These are phyloP conservation scores for Scheffersomyces segobiensis DNA, from an alignment of 1,139 yeast species.

Conservation along the genomic window DNA sequence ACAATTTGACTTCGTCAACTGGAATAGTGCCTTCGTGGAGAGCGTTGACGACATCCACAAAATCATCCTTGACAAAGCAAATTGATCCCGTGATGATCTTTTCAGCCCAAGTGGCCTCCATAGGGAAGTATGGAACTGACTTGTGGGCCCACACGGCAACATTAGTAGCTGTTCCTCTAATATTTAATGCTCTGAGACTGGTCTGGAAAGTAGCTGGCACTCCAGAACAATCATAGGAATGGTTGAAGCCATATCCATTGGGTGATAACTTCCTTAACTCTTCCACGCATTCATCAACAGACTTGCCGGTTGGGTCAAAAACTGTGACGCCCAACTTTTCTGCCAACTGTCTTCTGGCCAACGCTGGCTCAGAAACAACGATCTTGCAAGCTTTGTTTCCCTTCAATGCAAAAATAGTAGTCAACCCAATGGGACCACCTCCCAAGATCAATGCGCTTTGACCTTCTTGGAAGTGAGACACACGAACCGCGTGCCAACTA, in stretches of 20 bases:
- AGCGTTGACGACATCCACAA: conserved; percentile 34
- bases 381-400: conserved; percentile 56
- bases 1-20: conserved; percentile 21
- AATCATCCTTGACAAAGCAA: conserved; percentile 39
- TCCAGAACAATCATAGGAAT: conserved; percentile 52
- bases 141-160: conserved; percentile 58
- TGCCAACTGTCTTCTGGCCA: conserved; percentile 56
- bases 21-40: conserved; percentile 29
- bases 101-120: conserved; percentile 41
- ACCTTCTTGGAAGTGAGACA: conserved; percentile 45
- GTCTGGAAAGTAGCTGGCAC: conserved; percentile 45
- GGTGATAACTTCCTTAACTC: conserved; percentile 38
- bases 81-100: conserved; percentile 41
- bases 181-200: conserved; percentile 50
- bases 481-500: conserved; percentile 59
- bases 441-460: conserved; percentile 55
- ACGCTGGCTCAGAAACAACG: conserved; percentile 62
- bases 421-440: conserved; percentile 65
- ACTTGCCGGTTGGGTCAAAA: conserved; percentile 44
- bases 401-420: conserved; percentile 55
- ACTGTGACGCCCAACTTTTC: conserved; percentile 48
- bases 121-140: conserved; percentile 34
- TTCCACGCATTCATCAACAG: conserved; percentile 30
- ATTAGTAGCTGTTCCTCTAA: conserved; percentile 62
- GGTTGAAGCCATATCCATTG: conserved; percentile 55